Base-by-base conservation (phyloP, 2,329 filamentous ascomycete species). In the Alternaria arborescens region DNA sequence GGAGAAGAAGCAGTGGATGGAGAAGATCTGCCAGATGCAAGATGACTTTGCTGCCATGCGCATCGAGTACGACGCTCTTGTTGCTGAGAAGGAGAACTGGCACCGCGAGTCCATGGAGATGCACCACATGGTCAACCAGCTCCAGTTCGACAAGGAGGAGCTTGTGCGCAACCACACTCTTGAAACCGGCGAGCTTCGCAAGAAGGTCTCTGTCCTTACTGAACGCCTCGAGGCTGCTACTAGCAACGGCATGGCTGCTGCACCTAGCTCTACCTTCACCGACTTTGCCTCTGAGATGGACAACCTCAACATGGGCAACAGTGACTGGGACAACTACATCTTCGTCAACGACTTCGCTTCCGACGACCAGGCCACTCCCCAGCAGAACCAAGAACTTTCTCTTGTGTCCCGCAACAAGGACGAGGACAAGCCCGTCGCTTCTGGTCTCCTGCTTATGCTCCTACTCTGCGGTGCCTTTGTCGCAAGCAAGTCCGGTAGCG, bases 381-480 rank as follows among this genome's bases (percentile, higher is more conserved):
- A 71, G 24, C 77, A 81, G 60, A 67, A 77, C 38, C 71, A 75
- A 43, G 72, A 80, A 47, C 70, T 82, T 50, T 76, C 82, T 46
- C 72, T 83, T 52, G 74, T 81, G 20, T 70, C 79, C 5, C 77
- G 80, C 61, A 78, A 79, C 62, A 80, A 83, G 71, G 77, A 79
- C 40, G 78, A 83, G 55, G 84, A 85, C 59, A 82, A 84, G 60
- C 86, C 89, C 62, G 89, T 92, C 69, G 91, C 94, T 72, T 92
- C 93, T 52, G 88, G 92, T 72, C 82, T 98, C 72, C 85, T 98
- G 78, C 90, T 94, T 80, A 97, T 97, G 93, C 91, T 97, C 70
- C 91, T 99, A 75, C 90, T 99, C 55, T 94, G 97, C 67, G 95
- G 95, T 76, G 95, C 95, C 54, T 97, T 97, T 76, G 93, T 98